Conservation (phyloP, 768 basidiomycete genomes). For the Kwoniella sp. region DNA sequence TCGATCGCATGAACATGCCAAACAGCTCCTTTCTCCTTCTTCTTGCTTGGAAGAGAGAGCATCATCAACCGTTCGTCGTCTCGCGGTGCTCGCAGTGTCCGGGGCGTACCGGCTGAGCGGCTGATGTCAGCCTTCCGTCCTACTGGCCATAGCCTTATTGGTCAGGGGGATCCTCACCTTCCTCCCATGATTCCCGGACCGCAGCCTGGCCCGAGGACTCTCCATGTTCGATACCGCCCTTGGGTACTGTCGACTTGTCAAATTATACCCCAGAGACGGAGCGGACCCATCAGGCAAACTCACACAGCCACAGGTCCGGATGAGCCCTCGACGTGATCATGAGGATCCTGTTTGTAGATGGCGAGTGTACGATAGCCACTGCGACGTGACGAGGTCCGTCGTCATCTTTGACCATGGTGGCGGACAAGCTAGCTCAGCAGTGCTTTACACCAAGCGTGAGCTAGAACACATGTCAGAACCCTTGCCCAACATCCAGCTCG, state of each 20-base stretch:
- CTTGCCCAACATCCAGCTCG: too few relatives aligned
- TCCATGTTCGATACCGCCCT: conserved; percentile 41
- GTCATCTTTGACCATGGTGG: conserved; percentile 5
- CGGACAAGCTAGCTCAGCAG: too few relatives aligned
- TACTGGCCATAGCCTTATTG: not conserved
- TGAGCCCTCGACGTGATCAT: conserved; percentile 41
- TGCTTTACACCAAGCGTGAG: too few relatives aligned
- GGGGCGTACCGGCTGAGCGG: conserved; percentile 36
- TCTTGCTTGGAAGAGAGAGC: conserved; percentile 18
- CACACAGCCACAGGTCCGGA: conserved; percentile 40
- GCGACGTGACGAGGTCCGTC: conserved; percentile 32
- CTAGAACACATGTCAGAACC: too few relatives aligned
- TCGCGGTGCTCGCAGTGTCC: conserved; percentile 9
- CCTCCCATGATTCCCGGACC: conserved; percentile 44
- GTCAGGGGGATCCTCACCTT: conserved; percentile 20
- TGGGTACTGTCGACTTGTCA: conserved; percentile 30
- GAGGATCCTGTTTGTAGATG: conserved; percentile 15
- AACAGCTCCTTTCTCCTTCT: conserved; percentile 16
- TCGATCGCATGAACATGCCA: conserved; percentile 4
- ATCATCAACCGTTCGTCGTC: conserved; percentile 23
- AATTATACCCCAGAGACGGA: not conserved
- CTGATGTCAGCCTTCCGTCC: not conserved
- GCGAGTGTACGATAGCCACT: conserved; percentile 30
- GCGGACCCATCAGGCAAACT: not conserved
- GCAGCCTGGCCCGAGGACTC: conserved; percentile 42